Conservation (phyloP, 257 asterid species). For the Solanum sejunctum region DNA sequence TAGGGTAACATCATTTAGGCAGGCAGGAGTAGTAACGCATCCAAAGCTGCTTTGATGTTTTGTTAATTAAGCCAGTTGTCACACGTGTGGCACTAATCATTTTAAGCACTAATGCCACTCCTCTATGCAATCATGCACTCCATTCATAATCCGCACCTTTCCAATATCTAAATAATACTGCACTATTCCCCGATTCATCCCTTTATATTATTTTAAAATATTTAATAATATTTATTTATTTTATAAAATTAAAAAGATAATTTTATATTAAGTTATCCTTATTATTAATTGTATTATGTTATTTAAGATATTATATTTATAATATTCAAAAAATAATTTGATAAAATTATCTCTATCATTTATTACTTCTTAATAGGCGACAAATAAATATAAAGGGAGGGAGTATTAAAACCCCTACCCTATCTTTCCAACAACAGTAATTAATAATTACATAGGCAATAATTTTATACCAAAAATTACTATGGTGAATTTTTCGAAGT, state of each 20-base stretch:
- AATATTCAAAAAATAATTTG: no score
- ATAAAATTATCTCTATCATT: no score
- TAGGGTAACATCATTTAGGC: slow-evolving; percentile 24
- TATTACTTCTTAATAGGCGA: no score
- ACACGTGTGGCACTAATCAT: slow-evolving; percentile 69
- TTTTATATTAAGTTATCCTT: no score
- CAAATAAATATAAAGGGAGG: no score
- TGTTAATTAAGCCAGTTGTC: slow-evolving; percentile 48
- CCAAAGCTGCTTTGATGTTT: slow-evolving; percentile 7
- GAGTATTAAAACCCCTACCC: not conserved
- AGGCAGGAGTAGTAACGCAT: slow-evolving; percentile 20
- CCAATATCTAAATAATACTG: not conserved
- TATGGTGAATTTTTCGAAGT: not conserved
- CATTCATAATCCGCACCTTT: slow-evolving; percentile 21
- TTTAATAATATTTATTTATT: no score
- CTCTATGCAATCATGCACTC: slow-evolving; percentile 40
- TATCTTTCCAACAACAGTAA: not conserved
- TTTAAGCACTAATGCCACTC: slow-evolving; percentile 46
- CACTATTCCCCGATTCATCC: no score
- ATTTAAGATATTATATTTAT: no score
- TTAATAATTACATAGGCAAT: not conserved
- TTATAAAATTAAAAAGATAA: no score
- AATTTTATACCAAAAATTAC: not conserved
- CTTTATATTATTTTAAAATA: no score
- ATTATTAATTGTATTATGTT: no score